Base-by-base conservation (phyloP, 73 alveolate genomes). In the Paramecium bursaria region DNA sequence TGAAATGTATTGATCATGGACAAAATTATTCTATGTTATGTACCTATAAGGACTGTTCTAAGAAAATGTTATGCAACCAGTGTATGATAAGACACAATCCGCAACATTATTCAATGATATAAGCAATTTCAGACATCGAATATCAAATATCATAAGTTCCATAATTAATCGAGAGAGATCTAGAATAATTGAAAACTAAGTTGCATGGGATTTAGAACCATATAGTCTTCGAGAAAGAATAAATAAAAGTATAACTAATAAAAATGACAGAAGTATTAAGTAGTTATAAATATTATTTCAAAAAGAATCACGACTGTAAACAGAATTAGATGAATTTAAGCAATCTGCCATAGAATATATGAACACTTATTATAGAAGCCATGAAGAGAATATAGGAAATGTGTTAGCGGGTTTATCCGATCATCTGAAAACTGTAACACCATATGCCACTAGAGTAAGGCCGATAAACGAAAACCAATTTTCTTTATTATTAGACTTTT, bases 401-500 rank as follows among this genome's bases (percentile, higher is more conserved):
- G 1, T 57, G 1, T 26, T 29, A 17, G 17, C n/a, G 7, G 15
- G 14, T 1, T 0, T 57, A 0, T 23, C 76, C 7, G 76, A 57
- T 25, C 76, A 57, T 57, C 39, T 44, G 1, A 1, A 57, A n/a
- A 13, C 17, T 2, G 17, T 57, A 7, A 29, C 51, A 1, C 76
- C 50, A 2, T 57, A 57, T 2, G 39, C 76, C 13, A 31, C 19
- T 11, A 51, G 27, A 14, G 52, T 57, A 1, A 29, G 76, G 31
- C 76, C 76, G 31, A 26, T 57, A 57, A 57, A 57, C 9, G 76
- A 57, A 57, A 57, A 27, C 31, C 52, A 57, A 29, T 57, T 57
- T 57, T 30, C 30, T 29, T 29, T 57, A 15, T 10, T 57, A 23
- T 29, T 57, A 50, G 76, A 57, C 31, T 57, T 57, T 57, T 23